A percentile compares a stretch with the other conserved stretches of the same genome.
phyloP scores from a whole-genome alignment of 108 stramenopile species.

The Skeletonema marinoi region DNA sequence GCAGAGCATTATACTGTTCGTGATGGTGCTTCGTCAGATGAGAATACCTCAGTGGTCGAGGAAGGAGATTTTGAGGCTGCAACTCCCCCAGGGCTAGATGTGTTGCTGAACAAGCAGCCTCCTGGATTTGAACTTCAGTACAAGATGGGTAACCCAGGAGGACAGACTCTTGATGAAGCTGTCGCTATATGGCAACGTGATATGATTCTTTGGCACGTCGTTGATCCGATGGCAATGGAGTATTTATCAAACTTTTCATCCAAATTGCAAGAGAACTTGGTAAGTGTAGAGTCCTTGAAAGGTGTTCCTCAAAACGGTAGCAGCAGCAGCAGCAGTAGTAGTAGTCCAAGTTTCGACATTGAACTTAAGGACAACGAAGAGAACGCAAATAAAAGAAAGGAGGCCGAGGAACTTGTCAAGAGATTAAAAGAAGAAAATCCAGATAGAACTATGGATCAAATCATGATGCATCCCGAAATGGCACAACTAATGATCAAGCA shows the following conservation, averaged over 20 bases:
- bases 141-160: constrained; percentile 47
- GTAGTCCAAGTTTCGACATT: constrained; percentile 30
- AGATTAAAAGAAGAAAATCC: constrained; percentile 33
- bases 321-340: constrained; percentile 27
- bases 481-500: constrained; percentile 49
- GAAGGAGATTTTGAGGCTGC: not conserved
- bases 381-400: constrained; percentile 16
- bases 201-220: constrained; percentile 49
- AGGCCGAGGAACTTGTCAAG: constrained; percentile 40
- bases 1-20: constrained; percentile 11
- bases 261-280: constrained; percentile 35
- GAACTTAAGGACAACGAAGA: not conserved
- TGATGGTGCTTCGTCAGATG: constrained; percentile 6
- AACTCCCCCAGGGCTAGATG: constrained; percentile 28
- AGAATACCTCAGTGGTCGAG: not conserved
- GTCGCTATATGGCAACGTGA: constrained; percentile 47
- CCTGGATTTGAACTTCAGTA: constrained; percentile 50
- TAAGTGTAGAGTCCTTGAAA: constrained; percentile 21
- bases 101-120: constrained; percentile 26
- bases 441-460: constrained; percentile 45
- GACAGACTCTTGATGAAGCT: constrained; percentile 43
- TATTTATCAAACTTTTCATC: constrained; percentile 35
- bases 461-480: constrained; percentile 61
- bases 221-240: constrained; percentile 37
- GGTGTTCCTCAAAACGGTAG: constrained; percentile 14